A percentile compares a stretch with the other conserved stretches of the same genome.
Conservation (phyloP, 2,329 filamentous ascomycete species). For the Neonectria neomacrospora region DNA sequence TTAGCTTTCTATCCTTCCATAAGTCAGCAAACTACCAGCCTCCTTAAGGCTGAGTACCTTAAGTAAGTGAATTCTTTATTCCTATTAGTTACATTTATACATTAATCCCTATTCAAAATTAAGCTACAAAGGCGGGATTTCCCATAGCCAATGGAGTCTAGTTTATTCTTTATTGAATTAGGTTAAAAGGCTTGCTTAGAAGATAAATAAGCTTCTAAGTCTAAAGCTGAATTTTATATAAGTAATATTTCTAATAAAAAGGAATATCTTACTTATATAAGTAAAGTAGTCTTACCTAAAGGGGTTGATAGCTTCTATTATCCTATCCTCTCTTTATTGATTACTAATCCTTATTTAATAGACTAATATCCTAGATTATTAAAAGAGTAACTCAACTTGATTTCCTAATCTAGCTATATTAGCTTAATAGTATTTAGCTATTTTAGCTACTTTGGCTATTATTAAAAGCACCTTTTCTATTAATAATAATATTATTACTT, state of each 20-base stretch:
- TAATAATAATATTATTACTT: too few species aligned
- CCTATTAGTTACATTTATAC: neutral
- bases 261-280: too few species aligned
- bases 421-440: too few species aligned
- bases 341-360: neutral
- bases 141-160: neutral
- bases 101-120: neutral
- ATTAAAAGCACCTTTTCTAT: too few species aligned
- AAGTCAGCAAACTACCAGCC: neutral
- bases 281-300: neutral
- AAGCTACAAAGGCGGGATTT: neutral
- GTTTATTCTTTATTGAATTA: neutral
- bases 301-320: too few species aligned
- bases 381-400: neutral
- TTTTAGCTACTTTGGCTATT: too few species aligned
- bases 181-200: neutral
- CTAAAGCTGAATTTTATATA: too few species aligned
- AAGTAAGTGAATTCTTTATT: neutral
- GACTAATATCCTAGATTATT: slow-evolving; percentile 6
- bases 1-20: slow-evolving; percentile 1
- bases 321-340: too few species aligned
- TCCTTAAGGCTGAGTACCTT: neutral
- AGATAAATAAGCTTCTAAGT: neutral
- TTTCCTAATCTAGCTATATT: too few species aligned
- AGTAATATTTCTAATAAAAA: too few species aligned